Percentiles rank a stretch among this genome's conserved stretches.
Conservation (phyloP, 768 basidiomycete species). For the Pisolithus sp. region DNA sequence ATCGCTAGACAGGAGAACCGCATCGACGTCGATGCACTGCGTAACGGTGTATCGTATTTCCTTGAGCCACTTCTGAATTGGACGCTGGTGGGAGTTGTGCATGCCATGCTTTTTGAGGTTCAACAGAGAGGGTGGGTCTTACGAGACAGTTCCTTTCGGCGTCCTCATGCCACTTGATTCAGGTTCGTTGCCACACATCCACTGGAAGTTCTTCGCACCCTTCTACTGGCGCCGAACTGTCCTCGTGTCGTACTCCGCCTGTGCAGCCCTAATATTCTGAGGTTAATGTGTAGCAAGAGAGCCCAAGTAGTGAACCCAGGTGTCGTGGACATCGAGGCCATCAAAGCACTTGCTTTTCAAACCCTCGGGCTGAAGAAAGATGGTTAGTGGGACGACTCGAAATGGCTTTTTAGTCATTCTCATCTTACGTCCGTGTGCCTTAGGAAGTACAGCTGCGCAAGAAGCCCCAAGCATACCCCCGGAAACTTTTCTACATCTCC, state of each 20-base stretch:
- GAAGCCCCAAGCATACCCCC: slow-evolving; percentile 19
- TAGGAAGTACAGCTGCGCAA: slow-evolving; percentile 13
- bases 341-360: slow-evolving; percentile 34
- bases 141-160: neutral
- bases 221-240: slow-evolving; percentile 58
- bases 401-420: neutral
- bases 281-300: slow-evolving; percentile 35
- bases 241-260: slow-evolving; percentile 62
- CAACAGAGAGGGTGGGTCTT: slow-evolving; percentile 44
- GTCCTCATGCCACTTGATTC: neutral
- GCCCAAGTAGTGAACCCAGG: slow-evolving; percentile 25
- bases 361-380: slow-evolving; percentile 32
- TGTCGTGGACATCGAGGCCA: slow-evolving; percentile 32
- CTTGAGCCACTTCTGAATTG: slow-evolving; percentile 66
- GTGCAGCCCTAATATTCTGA: slow-evolving; percentile 52
- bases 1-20: slow-evolving; percentile 39
- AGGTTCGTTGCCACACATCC: slow-evolving; percentile 47
- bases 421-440: neutral
- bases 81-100: slow-evolving; percentile 73
- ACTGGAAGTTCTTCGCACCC: slow-evolving; percentile 58
- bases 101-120: slow-evolving; percentile 55
- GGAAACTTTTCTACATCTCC: slow-evolving; percentile 45
- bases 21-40: slow-evolving; percentile 61
- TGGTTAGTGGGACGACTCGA: slow-evolving; percentile 25
- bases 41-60: slow-evolving; percentile 76